Conservation (phyloP, 345 rosid genomes). For the Citrus medica region DNA sequence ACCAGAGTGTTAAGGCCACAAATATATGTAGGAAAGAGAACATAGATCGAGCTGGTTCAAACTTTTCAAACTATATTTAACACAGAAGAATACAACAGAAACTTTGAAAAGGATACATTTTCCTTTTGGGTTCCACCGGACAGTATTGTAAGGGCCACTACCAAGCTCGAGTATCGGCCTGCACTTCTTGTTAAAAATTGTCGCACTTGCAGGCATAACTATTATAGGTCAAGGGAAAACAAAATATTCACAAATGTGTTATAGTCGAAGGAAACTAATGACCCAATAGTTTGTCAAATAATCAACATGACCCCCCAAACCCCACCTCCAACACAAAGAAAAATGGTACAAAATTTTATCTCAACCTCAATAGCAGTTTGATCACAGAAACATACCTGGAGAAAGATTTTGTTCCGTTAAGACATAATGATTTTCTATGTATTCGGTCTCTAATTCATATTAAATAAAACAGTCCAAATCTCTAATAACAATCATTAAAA, state of each 20-base stretch:
- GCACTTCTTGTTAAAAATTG: conserved; percentile 87
- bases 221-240: conserved; percentile 49
- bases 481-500: background rate
- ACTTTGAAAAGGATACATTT: conserved; percentile 56
- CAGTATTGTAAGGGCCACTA: conserved; percentile 80
- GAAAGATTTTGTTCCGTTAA: background rate
- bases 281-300: background rate
- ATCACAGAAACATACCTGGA: background rate
- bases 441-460: background rate
- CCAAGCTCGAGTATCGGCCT: conserved; percentile 82
- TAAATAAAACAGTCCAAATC: background rate
- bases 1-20: conserved; percentile 40
- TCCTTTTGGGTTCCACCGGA: conserved; percentile 95
- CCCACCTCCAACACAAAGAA: background rate
- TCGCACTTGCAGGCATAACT: conserved; percentile 95
- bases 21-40: background rate
- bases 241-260: background rate
- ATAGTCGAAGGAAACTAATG: background rate
- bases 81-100: background rate
- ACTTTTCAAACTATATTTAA: background rate
- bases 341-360: background rate
- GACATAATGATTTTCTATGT: background rate
- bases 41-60: background rate
- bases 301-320: background rate
- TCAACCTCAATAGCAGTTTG: background rate